Conservation (phyloP, 345 rosid species). For the Triadica sebifera region DNA sequence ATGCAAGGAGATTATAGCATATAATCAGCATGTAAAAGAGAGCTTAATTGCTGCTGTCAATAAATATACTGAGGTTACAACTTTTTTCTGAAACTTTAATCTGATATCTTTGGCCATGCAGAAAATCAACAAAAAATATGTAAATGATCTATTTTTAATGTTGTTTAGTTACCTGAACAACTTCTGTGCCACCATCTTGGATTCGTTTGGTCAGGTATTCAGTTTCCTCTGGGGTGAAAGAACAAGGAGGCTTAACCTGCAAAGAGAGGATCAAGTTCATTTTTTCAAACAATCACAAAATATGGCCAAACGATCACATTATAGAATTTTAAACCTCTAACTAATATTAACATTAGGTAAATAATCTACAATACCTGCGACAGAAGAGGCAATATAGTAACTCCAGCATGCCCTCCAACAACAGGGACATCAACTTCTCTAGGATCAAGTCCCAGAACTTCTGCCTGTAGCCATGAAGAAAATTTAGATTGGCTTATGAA, state of each 20-base stretch:
- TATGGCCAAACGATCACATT: not conserved
- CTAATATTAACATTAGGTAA: not conserved
- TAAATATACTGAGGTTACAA: too few relatives aligned
- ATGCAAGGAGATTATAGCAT: too few relatives aligned
- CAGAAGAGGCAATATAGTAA: conserved; percentile 33
- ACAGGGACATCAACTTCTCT: conserved; percentile 33
- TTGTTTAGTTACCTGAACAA: conserved; percentile 24
- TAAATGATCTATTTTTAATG: not conserved
- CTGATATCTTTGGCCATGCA: not conserved
- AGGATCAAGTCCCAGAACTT: conserved; percentile 36
- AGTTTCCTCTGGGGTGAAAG: conserved; percentile 29
- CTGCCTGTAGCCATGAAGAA: conserved; percentile 16
- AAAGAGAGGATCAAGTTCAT: conserved; percentile 2
- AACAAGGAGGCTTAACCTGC: conserved; percentile 33
- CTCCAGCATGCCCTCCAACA: conserved; percentile 40
- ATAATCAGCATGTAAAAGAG: not conserved
- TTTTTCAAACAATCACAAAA: not conserved
- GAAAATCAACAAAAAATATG: not conserved
- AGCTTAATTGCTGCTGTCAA: too few relatives aligned
- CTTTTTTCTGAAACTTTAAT: too few relatives aligned
- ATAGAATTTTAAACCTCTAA: too few relatives aligned
- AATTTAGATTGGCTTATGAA: not conserved
- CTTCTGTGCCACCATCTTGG: conserved; percentile 39
- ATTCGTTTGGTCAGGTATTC: conserved; percentile 33
- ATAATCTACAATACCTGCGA: conserved; percentile 22